Evolutionary conservation across 2,329 filamentous ascomycete genomes (phyloP).

Genomic region (Ceratocystis albifundus): DNA sequence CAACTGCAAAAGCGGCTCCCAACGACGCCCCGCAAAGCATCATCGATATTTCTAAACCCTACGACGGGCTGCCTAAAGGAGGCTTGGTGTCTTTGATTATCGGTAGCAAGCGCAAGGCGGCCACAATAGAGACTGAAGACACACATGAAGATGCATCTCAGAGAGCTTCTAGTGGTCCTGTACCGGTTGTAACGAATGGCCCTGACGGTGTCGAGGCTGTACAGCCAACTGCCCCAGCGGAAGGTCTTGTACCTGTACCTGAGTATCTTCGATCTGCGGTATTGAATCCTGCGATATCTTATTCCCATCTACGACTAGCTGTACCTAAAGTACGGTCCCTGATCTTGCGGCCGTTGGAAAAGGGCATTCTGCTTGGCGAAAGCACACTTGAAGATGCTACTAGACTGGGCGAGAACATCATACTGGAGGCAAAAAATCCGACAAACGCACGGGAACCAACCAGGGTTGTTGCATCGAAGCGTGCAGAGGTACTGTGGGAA

Average conservation of each 20-base stretch:
- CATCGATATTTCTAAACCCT: constrained; percentile 84
- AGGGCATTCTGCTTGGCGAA: constrained; percentile 45
- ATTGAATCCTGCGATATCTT: constrained; percentile 64
- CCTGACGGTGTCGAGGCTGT: constrained; percentile 69
- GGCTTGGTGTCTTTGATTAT: constrained; percentile 76
- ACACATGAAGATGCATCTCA: constrained; percentile 47
- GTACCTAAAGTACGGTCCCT: constrained; percentile 76
- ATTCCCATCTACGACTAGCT: constrained; percentile 74
- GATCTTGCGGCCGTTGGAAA: constrained; percentile 71
- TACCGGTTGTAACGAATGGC: constrained; percentile 64
- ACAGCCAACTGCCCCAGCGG: constrained; percentile 45
- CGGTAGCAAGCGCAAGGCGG: constrained; percentile 83
- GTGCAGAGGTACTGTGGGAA: constrained; percentile 76
- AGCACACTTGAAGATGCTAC: constrained; percentile 48
- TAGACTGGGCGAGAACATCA: constrained; percentile 55
- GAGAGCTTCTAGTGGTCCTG: constrained; percentile 53
- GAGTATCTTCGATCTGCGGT: constrained; percentile 83
- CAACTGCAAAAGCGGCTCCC: constrained; percentile 49
- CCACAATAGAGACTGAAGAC: constrained; percentile 59
- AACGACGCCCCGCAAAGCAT: constrained; percentile 69
- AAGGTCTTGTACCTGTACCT: constrained; percentile 57
- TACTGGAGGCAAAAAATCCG: constrained; percentile 84
- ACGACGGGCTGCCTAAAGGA: constrained; percentile 82
- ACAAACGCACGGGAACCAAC: constrained; percentile 67
- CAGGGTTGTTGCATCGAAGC: constrained; percentile 68